A percentile compares a stretch with the other conserved stretches of the same genome.
These are phyloP conservation scores for Prunus mira DNA, from an alignment of 306 rosid genomes.

Conservation along the genomic window DNA sequence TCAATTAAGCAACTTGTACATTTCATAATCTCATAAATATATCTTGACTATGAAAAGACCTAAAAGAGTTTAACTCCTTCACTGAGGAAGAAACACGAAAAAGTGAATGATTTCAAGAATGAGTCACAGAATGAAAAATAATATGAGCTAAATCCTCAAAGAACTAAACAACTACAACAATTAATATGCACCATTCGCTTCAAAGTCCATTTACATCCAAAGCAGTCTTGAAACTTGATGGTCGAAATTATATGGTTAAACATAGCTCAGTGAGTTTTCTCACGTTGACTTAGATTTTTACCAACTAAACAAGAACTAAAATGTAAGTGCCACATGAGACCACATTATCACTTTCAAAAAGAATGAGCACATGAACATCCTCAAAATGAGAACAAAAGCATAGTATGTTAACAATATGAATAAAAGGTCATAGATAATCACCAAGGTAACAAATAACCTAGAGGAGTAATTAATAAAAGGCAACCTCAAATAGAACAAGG, in stretches of 20 bases:
- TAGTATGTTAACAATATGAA: neutral
- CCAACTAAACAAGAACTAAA: too few relatives aligned
- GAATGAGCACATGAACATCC: neutral
- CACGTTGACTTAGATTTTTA: too few relatives aligned
- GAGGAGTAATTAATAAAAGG: constrained; percentile 9
- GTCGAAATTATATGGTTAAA: too few relatives aligned
- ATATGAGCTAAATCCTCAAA: neutral
- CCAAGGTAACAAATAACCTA: neutral
- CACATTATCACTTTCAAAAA: too few relatives aligned
- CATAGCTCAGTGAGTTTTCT: too few relatives aligned
- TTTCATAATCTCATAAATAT: neutral
- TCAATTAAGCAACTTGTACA: neutral
- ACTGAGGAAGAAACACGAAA: neutral
- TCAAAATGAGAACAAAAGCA: neutral
- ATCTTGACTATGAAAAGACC: neutral
- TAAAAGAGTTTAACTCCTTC: neutral
- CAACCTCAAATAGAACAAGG: constrained; percentile 86
- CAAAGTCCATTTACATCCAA: neutral
- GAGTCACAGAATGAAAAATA: neutral
- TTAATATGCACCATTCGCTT: neutral
- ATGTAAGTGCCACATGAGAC: too few relatives aligned
- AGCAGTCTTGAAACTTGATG: neutral
- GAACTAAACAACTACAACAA: neutral
- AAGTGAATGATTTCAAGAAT: neutral
- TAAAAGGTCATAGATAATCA: neutral